Evolutionary conservation across 768 basidiomycete species (phyloP), one percentile per base, ranked within the genome.

Genomic region (Boletellus sp.): DNA sequence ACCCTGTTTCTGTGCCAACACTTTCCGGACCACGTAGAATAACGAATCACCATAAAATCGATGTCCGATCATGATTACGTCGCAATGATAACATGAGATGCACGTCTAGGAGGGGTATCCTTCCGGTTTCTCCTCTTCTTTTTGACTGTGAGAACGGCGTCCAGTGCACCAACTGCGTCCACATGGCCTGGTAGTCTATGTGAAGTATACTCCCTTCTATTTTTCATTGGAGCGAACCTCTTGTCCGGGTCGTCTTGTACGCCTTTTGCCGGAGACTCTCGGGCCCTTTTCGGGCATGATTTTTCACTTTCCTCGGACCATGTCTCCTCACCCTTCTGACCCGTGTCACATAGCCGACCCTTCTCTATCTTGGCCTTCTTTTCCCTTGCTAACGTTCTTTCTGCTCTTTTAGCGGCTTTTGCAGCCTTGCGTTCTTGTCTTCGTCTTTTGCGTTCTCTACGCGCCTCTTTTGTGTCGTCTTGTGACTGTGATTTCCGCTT

Each of bases 21-120:
- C 45, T 34, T 52, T 44, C 40, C 51, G 50, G 60, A 63, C 51
- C 51, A 63, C 63, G 62, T 63, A 63, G 62, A 63, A 50, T 53
- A 65, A 57, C 44, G 52, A 59, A 48, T 20, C 24, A 48, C 22
- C 50, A 39, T 54, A 45, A 53, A 53, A 32, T 19, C 33, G 31
- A 55, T 39, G 47, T 42, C 43, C 40, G 38, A 26, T 54, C 26
- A 44, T 51, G 45, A 47, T 47, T 47, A 37, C 26, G 24, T 41
- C 9, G 20, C 19, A 19, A 41, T 20, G 32, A 26, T 20, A 39
- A 42, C 16, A 37, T 19, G 16, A 31, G 11, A 33, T 6, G 51
- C 28, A 28, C 33, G 37, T 46, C 52, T 53, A 60, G 7, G 34
- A n/a, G 19, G 32, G 52, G 46, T 56, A 52, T 58, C 46, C 42